Conservation (phyloP, 2,329 filamentous ascomycete species). For the Penicillium sp. region DNA sequence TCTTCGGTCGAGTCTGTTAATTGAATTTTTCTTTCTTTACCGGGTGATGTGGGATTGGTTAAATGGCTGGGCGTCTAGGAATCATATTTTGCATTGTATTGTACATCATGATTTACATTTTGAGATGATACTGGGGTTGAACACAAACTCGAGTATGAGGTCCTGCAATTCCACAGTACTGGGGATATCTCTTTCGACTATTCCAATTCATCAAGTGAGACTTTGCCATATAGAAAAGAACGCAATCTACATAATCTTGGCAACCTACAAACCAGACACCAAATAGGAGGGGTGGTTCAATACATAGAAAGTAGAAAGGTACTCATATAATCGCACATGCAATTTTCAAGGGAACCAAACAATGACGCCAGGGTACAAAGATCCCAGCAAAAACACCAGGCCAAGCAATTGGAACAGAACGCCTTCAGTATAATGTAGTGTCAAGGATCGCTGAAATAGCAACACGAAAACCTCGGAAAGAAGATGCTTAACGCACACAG, state of each 20-base stretch:
- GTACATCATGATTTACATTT: not conserved
- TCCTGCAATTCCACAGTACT: not conserved
- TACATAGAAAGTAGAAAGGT: not conserved
- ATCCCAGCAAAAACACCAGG: not conserved
- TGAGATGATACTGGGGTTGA: not conserved
- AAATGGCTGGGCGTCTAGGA: not conserved
- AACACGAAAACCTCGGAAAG: not conserved
- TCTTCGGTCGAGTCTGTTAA: slow-evolving; percentile 55
- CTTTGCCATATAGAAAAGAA: not conserved
- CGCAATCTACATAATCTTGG: not conserved
- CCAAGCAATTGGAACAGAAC: not conserved
- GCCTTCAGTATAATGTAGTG: not conserved
- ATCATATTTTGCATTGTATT: not conserved
- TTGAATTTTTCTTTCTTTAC: not conserved
- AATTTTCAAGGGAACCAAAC: not conserved
- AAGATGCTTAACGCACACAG: not conserved
- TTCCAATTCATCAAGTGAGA: not conserved
- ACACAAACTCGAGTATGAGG: not conserved
- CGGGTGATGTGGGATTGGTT: not conserved
- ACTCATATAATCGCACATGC: not conserved
- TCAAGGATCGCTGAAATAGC: not conserved
- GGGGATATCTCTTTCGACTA: not conserved
- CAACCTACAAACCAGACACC: too few species aligned
- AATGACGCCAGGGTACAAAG: not conserved
- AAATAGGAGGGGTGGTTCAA: not conserved